Base-by-base conservation (phyloP, 208 protist species). In the Wallacemonas sp. region DNA sequence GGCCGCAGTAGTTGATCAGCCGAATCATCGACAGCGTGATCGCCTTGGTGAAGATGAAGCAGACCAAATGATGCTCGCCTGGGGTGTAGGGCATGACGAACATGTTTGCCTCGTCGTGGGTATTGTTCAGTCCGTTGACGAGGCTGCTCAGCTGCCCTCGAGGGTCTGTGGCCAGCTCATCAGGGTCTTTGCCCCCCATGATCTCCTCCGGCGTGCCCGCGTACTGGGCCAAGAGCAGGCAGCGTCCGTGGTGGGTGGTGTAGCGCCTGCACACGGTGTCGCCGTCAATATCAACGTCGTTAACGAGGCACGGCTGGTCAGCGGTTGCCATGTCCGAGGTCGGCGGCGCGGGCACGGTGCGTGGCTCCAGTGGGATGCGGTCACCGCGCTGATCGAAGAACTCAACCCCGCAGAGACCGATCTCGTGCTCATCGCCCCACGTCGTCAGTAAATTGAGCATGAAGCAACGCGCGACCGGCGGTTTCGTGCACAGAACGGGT, bases 401-500 rank as follows among this genome's bases (percentile, higher is more conserved):
- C 68, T 97, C 93, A 30, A 98, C 73, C 1, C 90, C 93, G 46
- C 77, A 85, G 17, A 98, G 57, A 5, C 95, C 95, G n/a, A 97
- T 64, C 67, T 95, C 97, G 61, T 94, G 41, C 21, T 50, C 37
- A 61, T 97, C 95, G 3, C 93, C 95, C 93, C 93, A 97, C 26
- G 81, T 97, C 29, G 73, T 77, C 19, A 89, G 65, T 30, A 96
- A 61, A 52, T 89, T 93, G 21, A 97, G 21, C 41, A 71, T 45
- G 17, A 97, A 39, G 29, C 60, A 78, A 27, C 83, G 59, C 3
- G 87, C 85, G n/a, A 38, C 42, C 15, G 86, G 86, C 75, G 87
- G 79, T 12, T 45, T 54, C 9, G 65, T 41, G 30, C 73, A 62
- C 5, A 91, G 65, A 17, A 84, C 70, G n/a, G 73, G 37, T 19